Percentiles rank a stretch among this genome's conserved stretches.
phyloP scores from a whole-genome alignment of 1,284 basidiomycete genomes.

The Leccinum ponderosum region DNA sequence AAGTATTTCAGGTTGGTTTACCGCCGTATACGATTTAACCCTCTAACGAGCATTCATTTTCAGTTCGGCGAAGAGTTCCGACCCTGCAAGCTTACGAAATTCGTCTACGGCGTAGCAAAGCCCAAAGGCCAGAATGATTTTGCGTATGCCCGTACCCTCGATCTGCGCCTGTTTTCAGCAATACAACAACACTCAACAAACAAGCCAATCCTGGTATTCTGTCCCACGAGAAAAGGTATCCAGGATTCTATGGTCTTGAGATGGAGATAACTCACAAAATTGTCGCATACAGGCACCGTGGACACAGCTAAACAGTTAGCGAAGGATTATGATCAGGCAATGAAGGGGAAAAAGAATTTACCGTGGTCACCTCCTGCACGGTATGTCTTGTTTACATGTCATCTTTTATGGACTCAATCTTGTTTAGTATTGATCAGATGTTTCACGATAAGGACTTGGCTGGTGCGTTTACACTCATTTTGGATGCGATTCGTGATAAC shows the following conservation, averaged over 20 bases:
- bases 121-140: conserved; percentile 76
- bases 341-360: conserved; percentile 47
- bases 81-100: conserved; percentile 77
- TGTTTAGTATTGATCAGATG: background rate
- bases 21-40: background rate
- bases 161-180: conserved; percentile 71
- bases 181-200: conserved; percentile 70
- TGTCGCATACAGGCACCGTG: conserved; percentile 48
- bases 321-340: conserved; percentile 66
- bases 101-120: conserved; percentile 65
- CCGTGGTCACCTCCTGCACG: conserved; percentile 64
- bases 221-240: conserved; percentile 80
- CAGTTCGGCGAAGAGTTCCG: conserved; percentile 92
- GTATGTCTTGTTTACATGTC: conserved; percentile 35
- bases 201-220: conserved; percentile 86
- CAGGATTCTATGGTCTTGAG: background rate
- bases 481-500: background rate
- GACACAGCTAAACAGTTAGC: conserved; percentile 72
- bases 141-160: conserved; percentile 71
- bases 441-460: conserved; percentile 13
- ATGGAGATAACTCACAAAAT: background rate
- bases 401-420: conserved; percentile 6
- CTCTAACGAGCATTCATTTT: background rate
- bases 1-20: conserved; percentile 66
- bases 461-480: conserved; percentile 40